Conservation (phyloP, 2,329 filamentous ascomycete genomes). For the Hansfordia pulvinata region DNA sequence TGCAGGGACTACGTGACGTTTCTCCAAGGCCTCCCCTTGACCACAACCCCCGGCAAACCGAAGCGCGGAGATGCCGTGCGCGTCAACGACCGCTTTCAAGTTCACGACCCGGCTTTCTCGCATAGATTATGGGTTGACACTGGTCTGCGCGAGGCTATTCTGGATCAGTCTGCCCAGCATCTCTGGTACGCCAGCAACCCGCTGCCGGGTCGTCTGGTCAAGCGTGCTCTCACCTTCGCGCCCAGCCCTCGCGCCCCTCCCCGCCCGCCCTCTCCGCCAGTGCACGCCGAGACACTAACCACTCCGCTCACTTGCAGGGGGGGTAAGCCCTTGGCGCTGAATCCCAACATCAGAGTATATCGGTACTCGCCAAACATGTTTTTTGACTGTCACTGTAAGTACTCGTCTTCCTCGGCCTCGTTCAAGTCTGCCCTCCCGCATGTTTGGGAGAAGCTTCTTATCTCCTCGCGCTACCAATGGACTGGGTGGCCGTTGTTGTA, state of each 20-base stretch:
- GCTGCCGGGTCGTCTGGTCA: constrained; percentile 1
- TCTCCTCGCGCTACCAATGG: no score
- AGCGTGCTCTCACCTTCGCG: constrained; percentile 1
- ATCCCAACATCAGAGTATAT: constrained; percentile 81
- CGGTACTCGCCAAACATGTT: constrained; percentile 77
- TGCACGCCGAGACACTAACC: not conserved
- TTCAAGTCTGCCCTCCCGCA: no score
- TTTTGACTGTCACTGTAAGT: constrained; percentile 83
- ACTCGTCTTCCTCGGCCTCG: no score
- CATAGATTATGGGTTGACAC: constrained; percentile 65
- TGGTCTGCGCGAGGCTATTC: constrained; percentile 51
- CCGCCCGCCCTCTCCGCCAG: not conserved
- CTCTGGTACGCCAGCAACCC: constrained; percentile 26
- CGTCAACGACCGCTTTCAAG: constrained; percentile 81
- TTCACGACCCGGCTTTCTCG: constrained; percentile 65
- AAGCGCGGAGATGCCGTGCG: constrained; percentile 70
- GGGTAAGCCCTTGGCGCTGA: constrained; percentile 70
- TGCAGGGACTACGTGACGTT: constrained; percentile 69
- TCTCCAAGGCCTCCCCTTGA: constrained; percentile 52
- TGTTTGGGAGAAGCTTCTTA: no score
- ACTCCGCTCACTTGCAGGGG: constrained; percentile 45
- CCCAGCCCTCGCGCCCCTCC: constrained; percentile 2
- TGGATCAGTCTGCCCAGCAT: constrained; percentile 20
- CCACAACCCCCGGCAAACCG: constrained; percentile 65
- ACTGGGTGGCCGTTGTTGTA: no score